Evolutionary conservation across 106 monocot species (phyloP).

Genomic region (Alisma plantagoaquatica): DNA sequence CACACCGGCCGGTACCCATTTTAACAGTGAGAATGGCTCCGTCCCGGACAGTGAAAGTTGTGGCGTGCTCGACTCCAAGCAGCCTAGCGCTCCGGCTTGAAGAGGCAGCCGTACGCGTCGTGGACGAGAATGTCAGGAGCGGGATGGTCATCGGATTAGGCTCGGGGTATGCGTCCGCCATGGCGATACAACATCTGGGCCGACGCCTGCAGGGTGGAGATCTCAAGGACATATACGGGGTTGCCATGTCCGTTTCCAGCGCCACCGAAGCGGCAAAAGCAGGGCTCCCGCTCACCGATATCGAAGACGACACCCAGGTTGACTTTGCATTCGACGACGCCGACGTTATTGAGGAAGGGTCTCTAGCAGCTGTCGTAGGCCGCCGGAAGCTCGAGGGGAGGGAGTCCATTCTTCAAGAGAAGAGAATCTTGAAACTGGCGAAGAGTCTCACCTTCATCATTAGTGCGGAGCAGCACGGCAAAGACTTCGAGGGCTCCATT

Average conservation of each 20-base stretch:
- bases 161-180: conserved; percentile 36
- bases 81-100: no score
- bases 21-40: no score
- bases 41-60: no score
- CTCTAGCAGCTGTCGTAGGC: conserved; percentile 46
- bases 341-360: conserved; percentile 59
- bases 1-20: no score
- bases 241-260: conserved; percentile 61
- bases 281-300: conserved; percentile 38
- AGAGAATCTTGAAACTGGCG: conserved; percentile 47
- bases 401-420: conserved; percentile 61
- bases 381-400: conserved; percentile 43
- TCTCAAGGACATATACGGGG: conserved; percentile 43
- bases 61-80: no score
- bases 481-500: conserved; percentile 49
- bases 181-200: conserved; percentile 56
- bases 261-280: conserved; percentile 62
- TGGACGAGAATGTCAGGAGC: conserved; percentile 43
- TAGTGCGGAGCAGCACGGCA: conserved; percentile 34
- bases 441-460: conserved; percentile 45
- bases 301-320: conserved; percentile 51
- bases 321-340: conserved; percentile 81
- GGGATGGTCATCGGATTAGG: conserved; percentile 80
- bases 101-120: no score
- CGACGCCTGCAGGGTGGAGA: conserved; percentile 25